phyloP scores from a whole-genome alignment of 129 eudicot genomes.

The Daucus carota region DH1_v3.0 NC_030388.2:1136501-1137000 shows the following conservation, averaged over 20 bases:
- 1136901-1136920: conserved; percentile 97
- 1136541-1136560: not conserved
- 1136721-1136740: conserved; percentile 99
- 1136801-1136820: conserved; percentile 13
- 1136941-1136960: conserved; percentile 90
- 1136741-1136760: conserved; percentile 96
- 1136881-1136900: conserved; percentile 54
- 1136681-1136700: not conserved
- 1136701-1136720: conserved; percentile 30
- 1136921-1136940: conserved; percentile 87
- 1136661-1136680: not conserved
- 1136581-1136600: not conserved
- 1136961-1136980: conserved; percentile 95
- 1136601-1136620: not conserved
- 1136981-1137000: conserved; percentile 96
- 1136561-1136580: not conserved
- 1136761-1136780: conserved; percentile 77
- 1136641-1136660: not conserved
- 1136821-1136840: not conserved
- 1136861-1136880: not conserved
- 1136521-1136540: conserved; percentile 13
- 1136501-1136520: conserved; percentile 13
- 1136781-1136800: conserved; percentile 93
- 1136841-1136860: not conserved
- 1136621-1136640: not conserved